These are phyloP conservation scores for Cercospora berteroae DNA, from an alignment of 2,329 filamentous ascomycete genomes.

Conservation along the genomic window DNA sequence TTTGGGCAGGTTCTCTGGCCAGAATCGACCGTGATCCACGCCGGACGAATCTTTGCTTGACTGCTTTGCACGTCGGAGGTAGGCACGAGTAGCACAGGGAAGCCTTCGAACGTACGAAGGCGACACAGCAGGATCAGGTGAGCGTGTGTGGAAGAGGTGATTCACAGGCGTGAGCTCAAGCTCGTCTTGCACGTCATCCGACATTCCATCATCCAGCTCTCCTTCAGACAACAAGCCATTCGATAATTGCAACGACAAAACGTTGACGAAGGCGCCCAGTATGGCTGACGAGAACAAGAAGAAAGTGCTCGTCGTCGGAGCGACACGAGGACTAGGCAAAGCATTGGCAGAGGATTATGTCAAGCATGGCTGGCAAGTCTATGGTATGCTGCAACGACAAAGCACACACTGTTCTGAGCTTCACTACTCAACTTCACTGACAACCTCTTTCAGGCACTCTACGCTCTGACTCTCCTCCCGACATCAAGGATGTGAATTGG, in stretches of 20 bases:
- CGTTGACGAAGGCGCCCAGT: background rate
- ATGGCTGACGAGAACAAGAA: background rate
- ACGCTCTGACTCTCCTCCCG: conserved; percentile 41
- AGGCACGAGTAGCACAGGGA: background rate
- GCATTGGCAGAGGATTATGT: conserved; percentile 7
- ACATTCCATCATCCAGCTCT: background rate
- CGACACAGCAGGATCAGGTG: background rate
- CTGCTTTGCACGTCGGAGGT: background rate
- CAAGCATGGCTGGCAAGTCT: conserved; percentile 2
- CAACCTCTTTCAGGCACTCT: background rate
- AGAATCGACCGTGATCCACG: background rate
- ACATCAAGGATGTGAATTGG: conserved; percentile 30
- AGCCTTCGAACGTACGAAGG: background rate
- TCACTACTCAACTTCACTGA: background rate
- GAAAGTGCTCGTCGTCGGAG: conserved; percentile 8
- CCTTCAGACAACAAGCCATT: background rate
- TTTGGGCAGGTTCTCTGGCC: background rate
- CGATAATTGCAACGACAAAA: background rate
- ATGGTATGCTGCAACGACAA: background rate
- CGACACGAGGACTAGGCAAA: conserved; percentile 5
- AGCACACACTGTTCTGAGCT: background rate
- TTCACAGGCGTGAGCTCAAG: background rate
- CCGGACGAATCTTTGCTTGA: background rate
- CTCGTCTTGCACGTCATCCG: background rate
- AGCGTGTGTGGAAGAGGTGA: background rate